Evolutionary conservation across 345 rosid species (phyloP).

Genomic region (Noccaea bulbosa): DNA sequence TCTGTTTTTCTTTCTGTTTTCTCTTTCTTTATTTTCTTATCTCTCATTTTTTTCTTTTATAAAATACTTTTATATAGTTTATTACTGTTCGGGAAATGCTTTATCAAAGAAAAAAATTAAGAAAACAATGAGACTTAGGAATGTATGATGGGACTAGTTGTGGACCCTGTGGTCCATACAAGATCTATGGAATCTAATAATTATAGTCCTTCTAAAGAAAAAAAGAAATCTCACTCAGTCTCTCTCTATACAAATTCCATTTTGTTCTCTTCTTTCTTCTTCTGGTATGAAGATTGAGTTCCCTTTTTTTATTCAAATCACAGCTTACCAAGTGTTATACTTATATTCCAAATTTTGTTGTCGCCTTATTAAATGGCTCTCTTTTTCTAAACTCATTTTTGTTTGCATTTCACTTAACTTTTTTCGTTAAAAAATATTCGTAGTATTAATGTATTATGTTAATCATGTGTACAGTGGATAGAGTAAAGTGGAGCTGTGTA

Average conservation of each 20-base stretch:
- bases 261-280: constrained; percentile 9
- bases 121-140: constrained; percentile 36
- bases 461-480: constrained; percentile 5
- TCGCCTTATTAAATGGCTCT: not conserved
- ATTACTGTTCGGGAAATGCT: constrained; percentile 18
- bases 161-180: constrained; percentile 50
- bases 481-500: constrained; percentile 30
- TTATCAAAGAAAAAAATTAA: constrained; percentile 21
- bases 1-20: not conserved
- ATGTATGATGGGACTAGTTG: constrained; percentile 43
- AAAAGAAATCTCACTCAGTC: constrained; percentile 40
- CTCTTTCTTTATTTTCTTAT: not conserved
- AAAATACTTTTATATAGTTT: not conserved
- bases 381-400: not conserved
- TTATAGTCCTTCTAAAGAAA: constrained; percentile 40
- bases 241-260: constrained; percentile 34
- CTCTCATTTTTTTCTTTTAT: not conserved
- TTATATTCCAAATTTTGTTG: not conserved
- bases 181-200: constrained; percentile 49
- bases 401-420: constrained; percentile 7
- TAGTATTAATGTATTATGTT: constrained; percentile 7
- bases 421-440: not conserved
- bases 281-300: not conserved
- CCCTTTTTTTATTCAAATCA: not conserved
- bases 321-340: constrained; percentile 9